phyloP scores from a whole-genome alignment of 108 stramenopile genomes.

The Schizochytrium sp. region DNA sequence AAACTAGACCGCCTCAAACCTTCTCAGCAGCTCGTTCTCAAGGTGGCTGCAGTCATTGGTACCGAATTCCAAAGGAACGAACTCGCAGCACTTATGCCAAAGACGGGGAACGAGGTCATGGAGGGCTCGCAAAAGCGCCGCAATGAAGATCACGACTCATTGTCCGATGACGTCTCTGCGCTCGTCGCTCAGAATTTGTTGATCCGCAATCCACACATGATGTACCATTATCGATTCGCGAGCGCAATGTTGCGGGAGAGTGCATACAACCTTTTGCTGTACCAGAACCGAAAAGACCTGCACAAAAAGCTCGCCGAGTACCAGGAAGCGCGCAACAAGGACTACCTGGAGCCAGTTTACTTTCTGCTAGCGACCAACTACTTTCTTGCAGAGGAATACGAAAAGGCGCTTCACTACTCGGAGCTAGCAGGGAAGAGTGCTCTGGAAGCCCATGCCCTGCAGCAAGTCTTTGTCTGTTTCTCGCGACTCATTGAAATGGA shows the following conservation, averaged over 20 bases:
- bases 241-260: slow-evolving; percentile 10
- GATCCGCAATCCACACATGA: not conserved
- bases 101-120: not conserved
- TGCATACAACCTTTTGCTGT: not conserved
- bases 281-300: not conserved
- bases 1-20: not conserved
- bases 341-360: slow-evolving; percentile 6
- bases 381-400: not conserved
- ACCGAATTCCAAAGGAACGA: not conserved
- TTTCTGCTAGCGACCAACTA: not conserved
- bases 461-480: not conserved
- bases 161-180: not conserved
- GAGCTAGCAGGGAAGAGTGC: not conserved
- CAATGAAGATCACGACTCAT: not conserved
- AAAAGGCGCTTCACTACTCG: not conserved
- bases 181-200: not conserved
- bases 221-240: not conserved
- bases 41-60: not conserved
- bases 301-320: not conserved
- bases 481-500: not conserved
- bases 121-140: not conserved
- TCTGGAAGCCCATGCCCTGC: not conserved
- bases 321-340: slow-evolving; percentile 11
- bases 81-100: not conserved
- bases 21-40: not conserved